Base-by-base conservation (phyloP, 2,329 filamentous ascomycete genomes). In the Stromatinia cepivora region DNA sequence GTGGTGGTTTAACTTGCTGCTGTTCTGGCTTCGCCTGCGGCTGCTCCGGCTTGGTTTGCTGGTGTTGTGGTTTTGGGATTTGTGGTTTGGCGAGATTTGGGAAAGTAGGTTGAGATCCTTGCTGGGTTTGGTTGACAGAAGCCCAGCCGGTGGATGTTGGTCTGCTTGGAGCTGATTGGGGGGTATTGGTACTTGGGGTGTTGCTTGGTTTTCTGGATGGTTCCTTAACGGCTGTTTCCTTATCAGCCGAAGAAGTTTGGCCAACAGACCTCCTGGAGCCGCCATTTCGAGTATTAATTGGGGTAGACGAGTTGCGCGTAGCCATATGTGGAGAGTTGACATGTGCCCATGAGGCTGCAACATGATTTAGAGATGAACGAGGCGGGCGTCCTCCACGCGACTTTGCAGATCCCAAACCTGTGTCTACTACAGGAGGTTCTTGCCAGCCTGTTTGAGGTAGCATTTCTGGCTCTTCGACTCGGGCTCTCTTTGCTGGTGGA, bases 361-460 rank as follows among this genome's bases (percentile, higher is more conserved):
- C 50, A 28, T 61, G 48, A 22, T n/a, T 50, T 25, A 58, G 45
- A 48, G 61, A 59, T 65, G 59, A 42, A 50, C 67, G 50, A 20
- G 67, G 36, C 36, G 66, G 61, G 13, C 67, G 67, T 53, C 59
- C 59, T 52, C 46, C 58, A 22, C 66, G 66, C 28, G 53, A 17
- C 53, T 53, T 64, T 25, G 50, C 50, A 56, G 58, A 64, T 20
- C 66, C 66, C 39, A 69, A 54, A 22, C 53, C 73, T 62, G 75
- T 75, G 54, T 77, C 73, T 74, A 75, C 76, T 68, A 75, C 74
- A 50, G 76, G 75, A 59, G 75, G 69, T 61, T 72, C 74, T 58
- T 77, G 73, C 75, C 75, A 76, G 28, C 75, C 75, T 15, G 74
- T 73, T 56, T 74, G 69, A 22, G 65, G 50, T 46, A 42, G 50